These are phyloP conservation scores for Peniophora sp. DNA, from an alignment of 1,284 basidiomycete species.

Conservation along the genomic window DNA sequence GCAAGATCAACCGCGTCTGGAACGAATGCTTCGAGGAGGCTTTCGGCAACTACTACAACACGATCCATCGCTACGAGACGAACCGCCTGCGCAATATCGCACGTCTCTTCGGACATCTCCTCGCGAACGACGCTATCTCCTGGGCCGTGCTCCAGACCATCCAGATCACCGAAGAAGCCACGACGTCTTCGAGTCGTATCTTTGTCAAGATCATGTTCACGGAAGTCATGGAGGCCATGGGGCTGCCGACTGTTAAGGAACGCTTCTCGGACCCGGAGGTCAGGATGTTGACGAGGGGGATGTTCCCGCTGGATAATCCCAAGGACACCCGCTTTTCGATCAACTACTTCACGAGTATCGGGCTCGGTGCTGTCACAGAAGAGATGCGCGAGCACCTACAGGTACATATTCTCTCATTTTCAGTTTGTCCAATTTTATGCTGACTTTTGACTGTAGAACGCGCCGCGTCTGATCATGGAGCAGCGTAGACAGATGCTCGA, in stretches of 20 bases:
- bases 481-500: conserved; percentile 82
- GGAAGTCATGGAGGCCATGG: conserved; percentile 92
- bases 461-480: conserved; percentile 86
- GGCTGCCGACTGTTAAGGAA: conserved; percentile 75
- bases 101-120: conserved; percentile 89
- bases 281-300: conserved; percentile 63
- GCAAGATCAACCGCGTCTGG: conserved; percentile 93
- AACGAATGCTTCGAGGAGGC: conserved; percentile 84
- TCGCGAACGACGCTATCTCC: conserved; percentile 82
- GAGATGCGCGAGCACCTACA: conserved; percentile 95
- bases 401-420: conserved; percentile 39
- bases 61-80: conserved; percentile 98
- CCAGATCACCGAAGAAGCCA: conserved; percentile 96
- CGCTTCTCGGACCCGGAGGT: conserved; percentile 85
- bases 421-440: conserved; percentile 6
- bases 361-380: conserved; percentile 86
- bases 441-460: conserved; percentile 49
- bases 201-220: conserved; percentile 96
- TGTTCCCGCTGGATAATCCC: conserved; percentile 96
- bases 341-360: conserved; percentile 97
- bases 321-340: conserved; percentile 97
- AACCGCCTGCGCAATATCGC: conserved; percentile 97
- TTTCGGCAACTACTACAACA: conserved; percentile 89
- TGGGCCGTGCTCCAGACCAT: conserved; percentile 85
- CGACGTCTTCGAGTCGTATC: conserved; percentile 92